Evolutionary conservation across 495 filamentous ascomycete genomes (phyloP).

Genomic region (Podospora didyma): DNA sequence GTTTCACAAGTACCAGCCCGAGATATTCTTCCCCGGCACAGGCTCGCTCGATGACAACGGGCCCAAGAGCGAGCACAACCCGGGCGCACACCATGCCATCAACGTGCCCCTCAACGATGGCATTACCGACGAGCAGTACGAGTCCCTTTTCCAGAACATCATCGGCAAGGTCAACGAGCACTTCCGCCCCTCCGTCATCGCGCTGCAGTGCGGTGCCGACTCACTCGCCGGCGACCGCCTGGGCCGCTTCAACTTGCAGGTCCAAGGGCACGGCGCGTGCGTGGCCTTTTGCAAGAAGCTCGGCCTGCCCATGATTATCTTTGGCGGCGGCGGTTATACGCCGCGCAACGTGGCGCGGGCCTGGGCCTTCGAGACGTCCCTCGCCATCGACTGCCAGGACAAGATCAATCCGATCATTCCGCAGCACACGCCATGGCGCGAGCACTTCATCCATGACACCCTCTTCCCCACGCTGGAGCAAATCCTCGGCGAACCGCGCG

Average conservation of each 20-base stretch:
- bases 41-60: conserved; percentile 91
- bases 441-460: conserved; percentile 79
- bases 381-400: conserved; percentile 73
- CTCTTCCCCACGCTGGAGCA: conserved; percentile 74
- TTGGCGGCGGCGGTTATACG: conserved; percentile 97
- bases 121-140: conserved; percentile 91
- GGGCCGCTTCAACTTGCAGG: conserved; percentile 94
- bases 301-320: conserved; percentile 74
- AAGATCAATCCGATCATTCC: conserved; percentile 71
- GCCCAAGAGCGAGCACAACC: conserved; percentile 74
- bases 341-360: conserved; percentile 92
- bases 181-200: conserved; percentile 83
- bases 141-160: conserved; percentile 75
- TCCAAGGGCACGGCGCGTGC: conserved; percentile 87
- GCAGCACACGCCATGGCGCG: conserved; percentile 66
- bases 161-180: conserved; percentile 68
- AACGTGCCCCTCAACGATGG: conserved; percentile 95
- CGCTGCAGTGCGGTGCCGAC: conserved; percentile 94
- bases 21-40: conserved; percentile 94
- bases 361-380: conserved; percentile 93
- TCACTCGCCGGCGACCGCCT: conserved; percentile 89
- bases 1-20: conserved; percentile 90
- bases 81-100: conserved; percentile 89
- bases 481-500: conserved; percentile 51
- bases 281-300: conserved; percentile 80